Base-by-base conservation (phyloP, 495 filamentous ascomycete species). In the Hyaloscypha hepaticicola region DNA sequence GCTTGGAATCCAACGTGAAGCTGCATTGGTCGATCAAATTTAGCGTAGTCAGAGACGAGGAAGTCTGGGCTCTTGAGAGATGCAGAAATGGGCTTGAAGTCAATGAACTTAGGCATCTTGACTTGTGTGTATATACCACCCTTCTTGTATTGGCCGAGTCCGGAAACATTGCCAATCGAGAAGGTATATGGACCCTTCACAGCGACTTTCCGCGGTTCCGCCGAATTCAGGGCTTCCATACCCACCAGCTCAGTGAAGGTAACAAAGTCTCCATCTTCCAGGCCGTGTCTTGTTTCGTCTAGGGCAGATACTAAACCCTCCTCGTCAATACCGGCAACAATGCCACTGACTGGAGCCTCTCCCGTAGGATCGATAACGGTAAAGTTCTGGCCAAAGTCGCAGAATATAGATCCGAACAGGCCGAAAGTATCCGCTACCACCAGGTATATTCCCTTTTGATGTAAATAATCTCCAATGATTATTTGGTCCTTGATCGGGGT, bases 111-210 rank as follows among this genome's bases (percentile, higher is more conserved):
- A 33, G 93, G 93, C 93, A 96, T 96, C 81, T 98, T 99, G 70
- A 97, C 93, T 74, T 99, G 96, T 11, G 87, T 89, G 72, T 87
- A 99, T 41, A 97, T 81, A 61, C 96, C 96, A 26, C 94, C 94
- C 48, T 89, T 82, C 77, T 89, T 77, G 77, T 99, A 99, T 66
- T 88, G 78, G 26, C 94, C 93, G 45, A 96, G 82, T 4, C 83
- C 86, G 19, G 92, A 92, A 9, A 97, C 92, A 77, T 98, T 92
- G 28, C 93, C 95, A 70, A 99, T 97, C 7, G 90, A 92, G 75
- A 99, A 99, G 11, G 95, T 96, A 73, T 97, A 98, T 3, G 96
- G 96, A 1, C 89, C 95, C 77, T 96, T 97, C 27, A 97, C 94
- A 7, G 89, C 93, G 48, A 99, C 79, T 77, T 97, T 96, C 61